These are phyloP conservation scores for Tolypocladium paradoxum DNA, from an alignment of 2,329 filamentous ascomycete genomes.

Conservation along the genomic window DNA sequence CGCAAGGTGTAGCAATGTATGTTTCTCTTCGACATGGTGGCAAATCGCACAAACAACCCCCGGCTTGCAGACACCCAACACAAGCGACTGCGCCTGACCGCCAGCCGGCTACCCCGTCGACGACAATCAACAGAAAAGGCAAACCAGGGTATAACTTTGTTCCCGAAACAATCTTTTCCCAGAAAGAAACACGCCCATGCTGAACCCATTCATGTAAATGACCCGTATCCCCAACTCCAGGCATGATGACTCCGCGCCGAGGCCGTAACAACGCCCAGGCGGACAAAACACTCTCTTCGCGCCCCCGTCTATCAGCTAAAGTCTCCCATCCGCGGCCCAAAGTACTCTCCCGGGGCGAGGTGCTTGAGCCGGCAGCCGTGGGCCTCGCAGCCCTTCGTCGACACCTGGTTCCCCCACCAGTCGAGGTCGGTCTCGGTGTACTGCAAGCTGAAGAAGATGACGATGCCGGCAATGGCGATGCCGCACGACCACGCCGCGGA, in stretches of 20 bases:
- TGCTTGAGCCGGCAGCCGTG: slow-evolving; percentile 25
- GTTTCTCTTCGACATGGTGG: background rate
- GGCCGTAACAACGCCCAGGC: background rate
- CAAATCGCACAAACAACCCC: background rate
- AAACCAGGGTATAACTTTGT: slow-evolving; percentile 1
- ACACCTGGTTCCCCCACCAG: slow-evolving; percentile 39
- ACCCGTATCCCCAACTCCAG: background rate
- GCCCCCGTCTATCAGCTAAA: slow-evolving; percentile 16
- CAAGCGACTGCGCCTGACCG: background rate
- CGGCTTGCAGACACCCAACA: background rate
- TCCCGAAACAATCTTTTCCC: background rate
- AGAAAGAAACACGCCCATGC: background rate
- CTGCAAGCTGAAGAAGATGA: slow-evolving; percentile 43
- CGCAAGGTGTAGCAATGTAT: background rate
- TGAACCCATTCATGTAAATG: background rate
- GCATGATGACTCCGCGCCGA: background rate
- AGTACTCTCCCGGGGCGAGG: slow-evolving; percentile 24
- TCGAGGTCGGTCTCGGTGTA: slow-evolving; percentile 29
- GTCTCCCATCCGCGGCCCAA: slow-evolving; percentile 27
- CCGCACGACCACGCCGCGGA: slow-evolving; percentile 39
- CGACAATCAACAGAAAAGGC: background rate
- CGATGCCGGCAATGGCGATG: slow-evolving; percentile 37
- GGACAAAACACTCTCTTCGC: background rate
- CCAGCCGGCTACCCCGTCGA: background rate
- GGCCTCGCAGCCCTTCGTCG: slow-evolving; percentile 30